Evolutionary conservation across 2,329 filamentous ascomycete genomes (phyloP).

Genomic region (Cladobotryum mycophilum): DNA sequence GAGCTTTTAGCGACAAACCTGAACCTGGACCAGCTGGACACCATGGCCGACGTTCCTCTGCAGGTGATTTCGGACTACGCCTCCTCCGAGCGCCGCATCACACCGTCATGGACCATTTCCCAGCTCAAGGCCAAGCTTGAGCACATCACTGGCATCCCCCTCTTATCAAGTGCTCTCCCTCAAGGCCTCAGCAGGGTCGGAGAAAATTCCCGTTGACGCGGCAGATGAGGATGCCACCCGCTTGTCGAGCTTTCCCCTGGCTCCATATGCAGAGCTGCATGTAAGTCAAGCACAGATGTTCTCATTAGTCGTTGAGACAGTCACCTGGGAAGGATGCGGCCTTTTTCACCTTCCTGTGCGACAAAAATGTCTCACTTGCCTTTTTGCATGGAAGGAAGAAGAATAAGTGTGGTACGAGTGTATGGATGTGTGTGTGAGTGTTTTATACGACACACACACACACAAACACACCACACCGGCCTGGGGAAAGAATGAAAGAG

Average conservation of each 20-base stretch:
- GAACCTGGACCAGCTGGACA: too few species aligned
- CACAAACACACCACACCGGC: not conserved
- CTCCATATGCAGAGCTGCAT: conserved; percentile 70
- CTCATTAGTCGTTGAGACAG: conserved; percentile 13
- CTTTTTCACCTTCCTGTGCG: not conserved
- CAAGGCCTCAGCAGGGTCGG: conserved; percentile 49
- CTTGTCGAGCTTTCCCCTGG: conserved; percentile 60
- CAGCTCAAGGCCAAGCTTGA: conserved; percentile 84
- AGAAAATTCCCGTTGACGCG: conserved; percentile 59
- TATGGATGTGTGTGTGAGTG: not conserved
- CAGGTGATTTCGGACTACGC: conserved; percentile 69
- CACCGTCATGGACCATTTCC: conserved; percentile 82
- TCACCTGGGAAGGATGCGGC: conserved; percentile 1
- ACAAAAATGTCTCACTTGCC: conserved; percentile 14
- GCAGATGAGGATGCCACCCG: conserved; percentile 65
- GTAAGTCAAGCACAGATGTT: conserved; percentile 48
- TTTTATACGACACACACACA: not conserved
- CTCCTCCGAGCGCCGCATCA: conserved; percentile 82
- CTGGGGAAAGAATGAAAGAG: not conserved
- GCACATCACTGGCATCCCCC: conserved; percentile 86
- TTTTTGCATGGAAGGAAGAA: not conserved
- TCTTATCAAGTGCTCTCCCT: conserved; percentile 69
- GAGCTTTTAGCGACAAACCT: too few species aligned
- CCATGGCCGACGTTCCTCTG: conserved; percentile 68
- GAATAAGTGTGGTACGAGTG: too few species aligned